A percentile compares a stretch with the other conserved stretches of the same genome.
Evolutionary conservation across 225 moss, liverwort and hornwort genomes (phyloP).

Genomic region (Ulota crispa): DNA sequence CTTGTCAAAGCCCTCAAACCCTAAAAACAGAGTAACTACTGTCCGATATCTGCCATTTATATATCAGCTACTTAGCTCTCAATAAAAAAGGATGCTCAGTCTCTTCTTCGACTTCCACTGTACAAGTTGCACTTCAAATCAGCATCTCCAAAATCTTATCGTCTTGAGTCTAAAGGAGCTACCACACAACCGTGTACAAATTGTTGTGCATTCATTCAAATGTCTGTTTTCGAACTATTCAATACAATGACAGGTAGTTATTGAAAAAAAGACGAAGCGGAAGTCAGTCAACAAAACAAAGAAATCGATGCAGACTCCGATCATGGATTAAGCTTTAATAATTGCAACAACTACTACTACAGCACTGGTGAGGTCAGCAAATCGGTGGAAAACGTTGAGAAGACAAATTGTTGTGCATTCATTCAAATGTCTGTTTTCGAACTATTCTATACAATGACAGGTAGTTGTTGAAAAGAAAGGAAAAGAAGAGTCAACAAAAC

Average conservation of each 20-base stretch:
- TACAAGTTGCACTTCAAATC: neutral
- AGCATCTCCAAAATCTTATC: neutral
- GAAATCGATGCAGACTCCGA: neutral
- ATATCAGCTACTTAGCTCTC: neutral
- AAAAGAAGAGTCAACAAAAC: neutral
- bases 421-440: too few relatives aligned
- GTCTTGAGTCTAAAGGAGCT: neutral
- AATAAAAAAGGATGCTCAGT: neutral
- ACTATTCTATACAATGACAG: too few relatives aligned
- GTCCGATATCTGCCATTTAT: neutral
- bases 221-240: neutral
- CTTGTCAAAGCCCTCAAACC: constrained; percentile 1
- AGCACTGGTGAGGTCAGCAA: neutral
- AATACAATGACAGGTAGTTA: neutral
- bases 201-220: neutral
- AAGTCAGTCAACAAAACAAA: neutral
- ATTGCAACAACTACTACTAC: neutral
- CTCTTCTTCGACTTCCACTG: neutral
- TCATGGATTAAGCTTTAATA: too few relatives aligned
- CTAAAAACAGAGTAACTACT: neutral
- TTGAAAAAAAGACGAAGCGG: neutral
- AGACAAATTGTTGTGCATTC: too few relatives aligned
- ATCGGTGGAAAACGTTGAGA: neutral
- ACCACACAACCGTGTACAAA: neutral
- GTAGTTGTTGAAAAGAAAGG: too few relatives aligned